phyloP scores from a whole-genome alignment of 176 grass and related monocot species.

The Zizania latifolia region DNA sequence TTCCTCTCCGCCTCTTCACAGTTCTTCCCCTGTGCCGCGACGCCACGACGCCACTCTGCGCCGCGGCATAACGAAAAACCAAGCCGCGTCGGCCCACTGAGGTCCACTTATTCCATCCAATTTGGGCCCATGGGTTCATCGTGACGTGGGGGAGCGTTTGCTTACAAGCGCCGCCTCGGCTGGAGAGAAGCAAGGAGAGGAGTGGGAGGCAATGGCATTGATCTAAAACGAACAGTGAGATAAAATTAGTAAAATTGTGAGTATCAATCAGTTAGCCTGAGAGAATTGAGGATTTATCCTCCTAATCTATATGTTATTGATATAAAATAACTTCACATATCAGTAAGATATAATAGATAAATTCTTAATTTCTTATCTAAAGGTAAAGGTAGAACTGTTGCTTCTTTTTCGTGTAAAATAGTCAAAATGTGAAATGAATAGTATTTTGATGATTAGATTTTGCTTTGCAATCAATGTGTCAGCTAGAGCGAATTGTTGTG shows the following conservation, averaged over 20 bases:
- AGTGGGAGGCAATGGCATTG: constrained; percentile 11
- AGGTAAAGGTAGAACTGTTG: background rate
- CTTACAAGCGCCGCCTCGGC: constrained; percentile 3
- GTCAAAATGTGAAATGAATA: background rate
- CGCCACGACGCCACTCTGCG: constrained; percentile 19
- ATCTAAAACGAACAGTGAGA: too few species aligned
- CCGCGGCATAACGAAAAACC: background rate
- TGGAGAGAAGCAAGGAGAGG: background rate
- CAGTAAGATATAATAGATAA: too few species aligned
- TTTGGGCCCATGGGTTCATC: background rate
- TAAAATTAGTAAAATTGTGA: too few species aligned
- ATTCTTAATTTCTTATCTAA: too few species aligned
- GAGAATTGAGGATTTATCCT: too few species aligned
- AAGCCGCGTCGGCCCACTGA: background rate
- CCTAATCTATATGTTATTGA: too few species aligned
- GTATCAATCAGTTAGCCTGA: too few species aligned
- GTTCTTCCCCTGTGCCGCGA: background rate
- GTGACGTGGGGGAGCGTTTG: background rate
- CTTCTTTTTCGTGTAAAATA: background rate
- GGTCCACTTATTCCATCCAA: background rate
- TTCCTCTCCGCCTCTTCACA: constrained; percentile 4
- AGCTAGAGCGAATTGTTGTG: background rate
- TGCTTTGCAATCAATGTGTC: background rate
- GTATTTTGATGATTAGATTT: background rate
- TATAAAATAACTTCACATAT: too few species aligned